These are phyloP conservation scores for Talaromyces adpressus DNA, from an alignment of 495 filamentous ascomycete species.

Conservation along the genomic window DNA sequence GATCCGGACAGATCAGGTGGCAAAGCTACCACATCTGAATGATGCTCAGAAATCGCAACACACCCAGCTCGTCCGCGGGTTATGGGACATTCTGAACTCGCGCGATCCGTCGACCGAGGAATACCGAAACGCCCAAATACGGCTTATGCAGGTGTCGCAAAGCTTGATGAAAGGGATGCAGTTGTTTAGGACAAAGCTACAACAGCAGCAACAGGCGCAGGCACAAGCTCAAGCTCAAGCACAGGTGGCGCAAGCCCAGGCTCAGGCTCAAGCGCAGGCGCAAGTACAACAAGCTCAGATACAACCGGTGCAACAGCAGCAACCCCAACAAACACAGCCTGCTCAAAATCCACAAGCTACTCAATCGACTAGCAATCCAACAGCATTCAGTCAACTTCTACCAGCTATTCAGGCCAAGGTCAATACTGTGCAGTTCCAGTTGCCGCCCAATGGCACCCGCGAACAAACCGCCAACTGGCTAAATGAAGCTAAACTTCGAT, in stretches of 20 bases:
- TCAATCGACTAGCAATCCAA: slow-evolving; percentile 32
- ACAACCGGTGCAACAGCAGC: slow-evolving; percentile 17
- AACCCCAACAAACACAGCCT: slow-evolving; percentile 11
- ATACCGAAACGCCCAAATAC: slow-evolving; percentile 55
- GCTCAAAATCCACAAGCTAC: slow-evolving; percentile 18
- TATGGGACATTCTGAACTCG: slow-evolving; percentile 56
- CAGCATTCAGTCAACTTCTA: slow-evolving; percentile 30
- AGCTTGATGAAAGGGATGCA: slow-evolving; percentile 55
- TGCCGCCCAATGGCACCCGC: slow-evolving; percentile 39
- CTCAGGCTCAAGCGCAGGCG: slow-evolving; percentile 21
- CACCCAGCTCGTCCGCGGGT: slow-evolving; percentile 49
- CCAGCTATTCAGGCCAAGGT: slow-evolving; percentile 42
- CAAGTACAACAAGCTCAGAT: slow-evolving; percentile 21
- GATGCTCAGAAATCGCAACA: slow-evolving; percentile 62
- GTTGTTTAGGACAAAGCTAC: slow-evolving; percentile 34
- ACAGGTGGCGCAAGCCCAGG: slow-evolving; percentile 12
- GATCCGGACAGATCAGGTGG: slow-evolving; percentile 46
- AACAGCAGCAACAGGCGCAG: slow-evolving; percentile 29
- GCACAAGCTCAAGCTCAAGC: slow-evolving; percentile 20
- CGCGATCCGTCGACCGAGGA: slow-evolving; percentile 47
- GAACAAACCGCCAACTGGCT: slow-evolving; percentile 44
- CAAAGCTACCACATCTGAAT: slow-evolving; percentile 41
- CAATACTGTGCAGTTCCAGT: slow-evolving; percentile 35
- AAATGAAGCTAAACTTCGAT: slow-evolving; percentile 43
- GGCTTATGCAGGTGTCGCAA: slow-evolving; percentile 57